These are phyloP conservation scores for Murraya koenigii DNA, from an alignment of 345 rosid species.

Conservation along the genomic window DNA sequence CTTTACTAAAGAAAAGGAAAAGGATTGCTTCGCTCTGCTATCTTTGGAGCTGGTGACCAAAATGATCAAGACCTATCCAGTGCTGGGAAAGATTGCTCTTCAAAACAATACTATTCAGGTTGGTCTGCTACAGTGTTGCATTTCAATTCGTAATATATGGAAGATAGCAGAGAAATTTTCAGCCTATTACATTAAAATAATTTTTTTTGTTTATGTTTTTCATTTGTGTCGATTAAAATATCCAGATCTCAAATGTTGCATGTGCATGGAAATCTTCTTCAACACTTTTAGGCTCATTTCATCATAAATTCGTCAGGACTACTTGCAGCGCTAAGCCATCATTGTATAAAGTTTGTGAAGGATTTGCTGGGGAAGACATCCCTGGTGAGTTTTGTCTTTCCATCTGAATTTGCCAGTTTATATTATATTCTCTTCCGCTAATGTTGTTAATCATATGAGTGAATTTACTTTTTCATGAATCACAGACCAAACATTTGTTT, in stretches of 20 bases:
- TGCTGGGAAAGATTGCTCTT: slow-evolving; percentile 78
- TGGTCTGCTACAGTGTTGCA: slow-evolving; percentile 9
- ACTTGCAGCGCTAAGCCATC: slow-evolving; percentile 55
- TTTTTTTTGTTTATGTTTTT: neutral
- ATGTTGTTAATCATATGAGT: neutral
- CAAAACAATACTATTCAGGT: slow-evolving; percentile 74
- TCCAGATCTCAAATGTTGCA: slow-evolving; percentile 13
- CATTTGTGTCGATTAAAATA: neutral
- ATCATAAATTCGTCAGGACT: slow-evolving; percentile 40
- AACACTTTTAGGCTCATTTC: slow-evolving; percentile 45
- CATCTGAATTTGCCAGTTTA: neutral
- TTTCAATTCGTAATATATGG: no score
- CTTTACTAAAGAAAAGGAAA: slow-evolving; percentile 68
- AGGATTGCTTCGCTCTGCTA: slow-evolving; percentile 45
- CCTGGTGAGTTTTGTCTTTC: slow-evolving; percentile 41
- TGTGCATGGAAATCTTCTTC: slow-evolving; percentile 71
- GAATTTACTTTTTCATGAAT: neutral
- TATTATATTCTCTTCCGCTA: no score
- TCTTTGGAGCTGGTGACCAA: slow-evolving; percentile 35
- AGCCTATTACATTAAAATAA: neutral
- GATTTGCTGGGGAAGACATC: slow-evolving; percentile 68
- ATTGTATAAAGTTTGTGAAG: slow-evolving; percentile 82
- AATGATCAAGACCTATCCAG: slow-evolving; percentile 31
- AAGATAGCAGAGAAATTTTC: neutral
- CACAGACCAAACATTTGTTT: neutral